Evolutionary conservation across 2,329 filamentous ascomycete genomes (phyloP), one percentile per base, ranked within the genome.

Genomic region (Dichotomopilus funicola): DNA sequence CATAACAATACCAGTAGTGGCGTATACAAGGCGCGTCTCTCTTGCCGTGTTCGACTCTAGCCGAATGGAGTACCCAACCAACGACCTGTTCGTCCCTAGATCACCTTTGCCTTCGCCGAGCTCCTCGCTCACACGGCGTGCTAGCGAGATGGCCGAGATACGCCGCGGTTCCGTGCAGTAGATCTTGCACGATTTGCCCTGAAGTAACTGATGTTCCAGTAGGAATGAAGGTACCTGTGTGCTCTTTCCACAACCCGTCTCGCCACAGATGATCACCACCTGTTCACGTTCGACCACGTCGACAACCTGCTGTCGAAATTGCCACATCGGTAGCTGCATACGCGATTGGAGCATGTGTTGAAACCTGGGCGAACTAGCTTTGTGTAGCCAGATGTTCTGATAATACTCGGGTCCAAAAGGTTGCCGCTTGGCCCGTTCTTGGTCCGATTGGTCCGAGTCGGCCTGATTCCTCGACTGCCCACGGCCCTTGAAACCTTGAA

Each of bases 141-240:
- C 94, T 48, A 99, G 76, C 11, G 94, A 97, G 42, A 99, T 92
- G 8, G 94, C 94, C 12, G 94, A 99, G 59, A 99, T 99, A 68
- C 94, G 85, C 44, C 94, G 85, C 38, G 94, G 94, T 68, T 99
- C 91, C 0, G 94, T 96, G 68, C 94, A 96, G 68, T 92, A 97
- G 9, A 99, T 85, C 66, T 95, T 96, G 72, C 91, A 97, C 5
- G 83, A 76, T 61, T 84, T 86, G 4, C 91, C 92, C 59, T 86
- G 81, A 3, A 83, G 81, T 49, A 99, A 79, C 66, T 96, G 87
- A 65, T 96, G 83, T 69, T 99, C 94, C 6, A 99, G 76, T 53
- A 99, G 82, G 67, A 95, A 97, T 0, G 91, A 86, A 5, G 94
- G 94, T n/a, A 96, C 87, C 66, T 99, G 94, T 0, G 94, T 99